Evolutionary conservation across 768 basidiomycete genomes (phyloP).

Genomic region (Mycena amicta): DNA sequence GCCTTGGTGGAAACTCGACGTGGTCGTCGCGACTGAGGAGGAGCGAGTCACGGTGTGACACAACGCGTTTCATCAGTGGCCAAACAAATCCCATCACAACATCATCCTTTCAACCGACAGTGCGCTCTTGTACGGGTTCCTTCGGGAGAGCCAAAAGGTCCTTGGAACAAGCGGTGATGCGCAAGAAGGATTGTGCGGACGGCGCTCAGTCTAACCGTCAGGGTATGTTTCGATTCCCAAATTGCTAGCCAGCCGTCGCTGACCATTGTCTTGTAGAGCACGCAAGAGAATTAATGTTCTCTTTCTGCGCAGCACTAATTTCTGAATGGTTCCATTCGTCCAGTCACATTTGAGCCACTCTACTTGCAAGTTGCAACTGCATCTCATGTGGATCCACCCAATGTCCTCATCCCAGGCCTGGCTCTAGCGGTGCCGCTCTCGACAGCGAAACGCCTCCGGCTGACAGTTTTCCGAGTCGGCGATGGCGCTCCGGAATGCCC

Average conservation of each 20-base stretch:
- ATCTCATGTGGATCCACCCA: background rate
- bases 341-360: background rate
- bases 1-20: background rate
- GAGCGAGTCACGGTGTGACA: background rate
- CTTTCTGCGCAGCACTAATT: no score
- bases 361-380: background rate
- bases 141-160: no score
- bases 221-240: no score
- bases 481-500: constrained; percentile 8
- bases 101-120: no score
- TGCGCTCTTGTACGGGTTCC: no score
- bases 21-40: background rate
- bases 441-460: constrained; percentile 21
- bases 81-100: background rate
- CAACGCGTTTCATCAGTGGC: background rate
- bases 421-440: constrained; percentile 16
- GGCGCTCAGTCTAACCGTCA: no score
- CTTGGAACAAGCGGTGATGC: no score
- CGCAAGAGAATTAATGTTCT: no score
- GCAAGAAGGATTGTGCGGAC: no score
- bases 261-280: no score
- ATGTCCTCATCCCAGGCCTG: background rate
- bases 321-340: no score
- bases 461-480: constrained; percentile 17
- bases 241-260: no score